Base-by-base conservation (phyloP, 2,329 filamentous ascomycete genomes). In the Bertia moriformis region DNA sequence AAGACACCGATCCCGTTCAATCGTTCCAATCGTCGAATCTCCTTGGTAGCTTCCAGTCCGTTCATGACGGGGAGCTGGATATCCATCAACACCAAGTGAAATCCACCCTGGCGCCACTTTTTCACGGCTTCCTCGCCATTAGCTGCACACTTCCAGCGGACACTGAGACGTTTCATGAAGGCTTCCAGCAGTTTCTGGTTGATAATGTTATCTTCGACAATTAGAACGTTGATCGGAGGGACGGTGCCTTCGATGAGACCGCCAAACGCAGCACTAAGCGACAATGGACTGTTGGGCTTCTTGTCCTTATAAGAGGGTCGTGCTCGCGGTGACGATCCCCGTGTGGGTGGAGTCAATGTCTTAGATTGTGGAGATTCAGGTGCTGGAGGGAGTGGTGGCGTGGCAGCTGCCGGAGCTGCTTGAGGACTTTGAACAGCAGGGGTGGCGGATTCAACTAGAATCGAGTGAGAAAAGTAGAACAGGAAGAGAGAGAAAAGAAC, bases 131-230 rank as follows among this genome's bases (percentile, higher is more conserved):
- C 76, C 48, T 71, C 70, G 36, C 77, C 77, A 48, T 82, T 80
- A 58, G 76, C 72, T n/a, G 77, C 77, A n/a, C 73, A 76, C 48
- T 78, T 71, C 75, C 76, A 82, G 14, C 77, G 66, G 4, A 82
- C 77, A 45, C 78, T 80, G 24, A 82, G 60, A 29, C 77, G 65
- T 50, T 79, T 78, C 73, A 81, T 79, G 46, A 82, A 75, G 2
- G 75, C 74, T 47, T 80, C 77, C 39, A 82, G 56, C 29, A 82
- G 66, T 46, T 71, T 67, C 51, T 81, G 60, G 47, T 82, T 82
- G 62, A 82, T 81, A 43, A 78, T 75, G 49, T 82, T 82, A 56
- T 82, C 77, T 56, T 82, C 77, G 7, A 82, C 77, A 41, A 82
- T 78, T 27, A 82, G 59, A 4, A 81, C 76, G 44, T 80, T 82